Base-by-base conservation (phyloP, 208 protist genomes). In the Leishmania amazonensis region DNA sequence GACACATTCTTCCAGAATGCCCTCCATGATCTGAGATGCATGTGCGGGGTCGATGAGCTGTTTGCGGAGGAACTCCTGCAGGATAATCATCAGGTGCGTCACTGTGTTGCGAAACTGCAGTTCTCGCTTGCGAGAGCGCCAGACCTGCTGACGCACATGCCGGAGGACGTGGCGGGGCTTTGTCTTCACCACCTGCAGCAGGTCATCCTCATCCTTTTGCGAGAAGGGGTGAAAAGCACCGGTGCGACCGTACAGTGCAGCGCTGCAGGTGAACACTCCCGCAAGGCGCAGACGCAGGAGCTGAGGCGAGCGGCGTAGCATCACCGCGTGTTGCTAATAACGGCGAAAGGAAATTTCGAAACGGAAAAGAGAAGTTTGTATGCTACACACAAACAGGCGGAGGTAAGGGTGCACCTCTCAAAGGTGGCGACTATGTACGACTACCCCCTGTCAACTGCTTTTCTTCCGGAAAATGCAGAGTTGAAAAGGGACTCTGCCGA, bases 61-160 rank as follows among this genome's bases (percentile, higher is more conserved):
- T 78, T 96, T 97, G 19, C 95, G 88, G n/a, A 97, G 88, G 42
- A 94, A 93, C 79, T 97, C 93, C 76, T 97, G 95, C n/a, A 97
- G 65, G 21, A 96, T 88, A 79, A 97, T 96, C 95, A 97, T 97
- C 45, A 97, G 83, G 45, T 96, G 93, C 8, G 95, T 97, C 19
- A 97, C 95, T 6, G 93, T 96, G 83, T 96, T 96, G 35, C 95
- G 89, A 62, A 97, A 97, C 76, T 96, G 91, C 45, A 97, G 84
- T 79, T 97, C 92, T 2, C 92, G 87, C 75, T 96, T 97, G 17
- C 93, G 88, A 11, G 93, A 96, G 45, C 91, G 88, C 93, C 95
- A 97, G 8, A 97, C 95, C 79, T 96, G 92, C 80, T 97, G 95
- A 7, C 95, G 87, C 0, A 97, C 95, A 54, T 97, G 88, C 70